Percentiles rank a stretch among this genome's conserved stretches.
These are phyloP conservation scores for Kodamaea lidongshanica DNA, from an alignment of 805 yeast genomes.

Conservation along the genomic window DNA sequence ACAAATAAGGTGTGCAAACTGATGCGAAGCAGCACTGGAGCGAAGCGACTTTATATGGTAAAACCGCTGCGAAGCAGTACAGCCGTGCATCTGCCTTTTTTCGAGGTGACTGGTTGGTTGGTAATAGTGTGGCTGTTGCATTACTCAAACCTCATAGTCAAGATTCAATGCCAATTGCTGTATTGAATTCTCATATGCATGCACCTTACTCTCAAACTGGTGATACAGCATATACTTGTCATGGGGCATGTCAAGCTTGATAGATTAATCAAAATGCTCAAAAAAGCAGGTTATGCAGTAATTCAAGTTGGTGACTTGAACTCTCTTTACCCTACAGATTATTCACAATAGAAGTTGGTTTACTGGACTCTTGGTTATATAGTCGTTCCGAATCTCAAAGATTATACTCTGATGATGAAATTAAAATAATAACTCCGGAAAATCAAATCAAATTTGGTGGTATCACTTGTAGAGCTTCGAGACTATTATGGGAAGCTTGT, in stretches of 20 bases:
- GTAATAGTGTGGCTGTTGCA: conserved; percentile 80
- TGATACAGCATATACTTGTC: conserved; percentile 85
- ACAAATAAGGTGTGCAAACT: too few species aligned
- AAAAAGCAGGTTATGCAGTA: conserved; percentile 73
- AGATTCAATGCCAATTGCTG: conserved; percentile 55
- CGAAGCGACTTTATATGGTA: too few species aligned
- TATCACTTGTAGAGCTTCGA: conserved; percentile 66
- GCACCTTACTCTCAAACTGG: conserved; percentile 86
- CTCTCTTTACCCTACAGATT: conserved; percentile 77
- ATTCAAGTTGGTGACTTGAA: conserved; percentile 92
- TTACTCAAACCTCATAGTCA: conserved; percentile 45
- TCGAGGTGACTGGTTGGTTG: conserved; percentile 97
- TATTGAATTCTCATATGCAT: conserved; percentile 92
- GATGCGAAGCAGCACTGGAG: too few species aligned
- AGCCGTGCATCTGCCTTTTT: conserved; percentile 89
- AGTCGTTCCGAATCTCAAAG: conserved; percentile 43
- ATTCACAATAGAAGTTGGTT: conserved; percentile 59
- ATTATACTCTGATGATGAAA: conserved; percentile 15
- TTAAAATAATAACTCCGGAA: conserved; percentile 24
- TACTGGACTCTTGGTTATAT: conserved; percentile 79
- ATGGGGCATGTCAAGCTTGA: conserved; percentile 95
- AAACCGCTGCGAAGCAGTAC: too few species aligned
- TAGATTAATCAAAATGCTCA: conserved; percentile 65
- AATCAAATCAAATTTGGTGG: conserved; percentile 71
- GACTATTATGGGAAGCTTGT: conserved; percentile 64